Evolutionary conservation across 2,329 filamentous ascomycete species (phyloP).

Genomic region (Cercospora brassicicola): DNA sequence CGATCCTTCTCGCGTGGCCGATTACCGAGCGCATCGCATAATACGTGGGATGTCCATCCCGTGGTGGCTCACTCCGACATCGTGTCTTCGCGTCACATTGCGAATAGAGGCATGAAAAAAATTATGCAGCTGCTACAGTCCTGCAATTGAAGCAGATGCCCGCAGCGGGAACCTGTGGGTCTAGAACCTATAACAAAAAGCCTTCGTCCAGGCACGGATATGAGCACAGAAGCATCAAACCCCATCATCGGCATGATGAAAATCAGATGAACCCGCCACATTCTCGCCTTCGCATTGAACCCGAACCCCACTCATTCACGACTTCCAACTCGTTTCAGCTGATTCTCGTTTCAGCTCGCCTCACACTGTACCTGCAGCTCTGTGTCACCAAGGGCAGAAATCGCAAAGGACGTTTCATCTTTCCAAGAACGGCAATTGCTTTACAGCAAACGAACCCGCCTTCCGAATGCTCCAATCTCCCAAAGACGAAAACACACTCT

Average conservation of each 20-base stretch:
- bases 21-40: background rate
- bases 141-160: background rate
- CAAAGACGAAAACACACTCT: background rate
- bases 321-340: background rate
- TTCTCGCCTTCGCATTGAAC: background rate
- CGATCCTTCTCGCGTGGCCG: background rate
- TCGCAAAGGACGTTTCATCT: background rate
- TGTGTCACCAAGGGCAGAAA: background rate
- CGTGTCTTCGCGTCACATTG: background rate
- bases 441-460: no score
- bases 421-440: background rate
- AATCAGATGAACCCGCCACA: background rate
- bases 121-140: background rate
- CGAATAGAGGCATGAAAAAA: background rate
- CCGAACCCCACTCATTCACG: background rate
- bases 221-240: no score
- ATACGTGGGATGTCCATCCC: background rate
- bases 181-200: background rate
- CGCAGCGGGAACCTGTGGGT: background rate
- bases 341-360: background rate
- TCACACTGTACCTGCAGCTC: background rate
- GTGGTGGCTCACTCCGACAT: background rate
- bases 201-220: no score
- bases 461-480: background rate
- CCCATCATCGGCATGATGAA: no score